Base-by-base conservation (phyloP, 768 basidiomycete species). In the Lenzites betulinus region DNA sequence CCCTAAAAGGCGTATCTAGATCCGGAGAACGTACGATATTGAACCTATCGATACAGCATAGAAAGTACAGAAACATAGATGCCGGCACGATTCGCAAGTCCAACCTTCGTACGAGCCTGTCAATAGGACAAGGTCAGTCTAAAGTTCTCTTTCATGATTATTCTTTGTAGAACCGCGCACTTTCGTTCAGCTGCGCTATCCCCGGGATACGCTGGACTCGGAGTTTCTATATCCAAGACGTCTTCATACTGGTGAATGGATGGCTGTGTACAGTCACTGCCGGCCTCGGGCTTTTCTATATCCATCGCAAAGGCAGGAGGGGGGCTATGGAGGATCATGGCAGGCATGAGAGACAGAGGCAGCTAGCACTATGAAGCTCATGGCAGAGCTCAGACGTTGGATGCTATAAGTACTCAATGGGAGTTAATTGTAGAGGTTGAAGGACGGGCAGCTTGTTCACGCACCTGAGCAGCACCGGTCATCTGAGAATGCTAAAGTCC, bases 31-130 rank as follows among this genome's bases (percentile, higher is more conserved):
- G 54, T 46, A 67, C 69, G 36, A 70, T 65, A 35, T 68, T 70
- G 35, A 64, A 67, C 35, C 69, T 60, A 51, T 70, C 69, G 20
- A 70, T 50, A 38, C 66, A 69, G 49, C 66, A 69, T 8, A 69
- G 20, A 51, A 69, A 41, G 35, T 69, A 69, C 15, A 69, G 64
- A 26, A 62, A 51, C 63, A 66, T 69, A 3, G 66, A 64, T 12
- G 52, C 52, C 0, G 66, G 66, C 8, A 69, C 43, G 26, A 69
- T 59, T 7, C 68, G 59, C 25, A 65, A 25, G 25, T 69, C 68
- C 20, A 69, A 61, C 4, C 58, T 62, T 22, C 66, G 26, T 5
- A 69, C 48, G 6, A 69, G 63, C 41, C 68, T 69, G 44, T 38
- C 11, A 23, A 26, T 25, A 36, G 36, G 5, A 35, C 23, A 9